These are phyloP conservation scores for Cavenderia fasciculata DNA, from an alignment of 78 protist species.

Conservation along the genomic window DNA sequence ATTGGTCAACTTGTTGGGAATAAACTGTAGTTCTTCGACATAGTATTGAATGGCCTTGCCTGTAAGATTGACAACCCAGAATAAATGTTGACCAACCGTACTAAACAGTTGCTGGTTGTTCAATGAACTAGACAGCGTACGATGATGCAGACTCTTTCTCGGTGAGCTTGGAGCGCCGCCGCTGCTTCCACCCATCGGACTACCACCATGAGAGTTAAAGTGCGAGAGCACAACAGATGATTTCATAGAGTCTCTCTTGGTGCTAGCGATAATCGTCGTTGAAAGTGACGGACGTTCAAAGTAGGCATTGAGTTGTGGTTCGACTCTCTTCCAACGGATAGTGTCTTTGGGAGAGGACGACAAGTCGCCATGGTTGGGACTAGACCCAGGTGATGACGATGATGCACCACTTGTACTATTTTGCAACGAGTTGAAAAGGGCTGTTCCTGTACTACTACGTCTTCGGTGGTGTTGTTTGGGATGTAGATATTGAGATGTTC, in stretches of 20 bases:
- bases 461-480: too few relatives aligned
- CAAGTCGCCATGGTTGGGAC: too few relatives aligned
- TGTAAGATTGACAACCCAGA: conserved; percentile 71
- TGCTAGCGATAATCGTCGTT: conserved; percentile 12
- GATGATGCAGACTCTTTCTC: conserved; percentile 13
- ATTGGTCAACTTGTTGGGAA: too few relatives aligned
- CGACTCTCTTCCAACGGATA: conserved; percentile 12
- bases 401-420: too few relatives aligned
- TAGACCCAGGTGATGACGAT: too few relatives aligned
- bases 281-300: background rate
- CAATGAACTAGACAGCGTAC: background rate
- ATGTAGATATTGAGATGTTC: too few relatives aligned
- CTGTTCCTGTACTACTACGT: too few relatives aligned
- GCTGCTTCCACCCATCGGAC: background rate
- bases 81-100: conserved; percentile 39
- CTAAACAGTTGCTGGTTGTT: conserved; percentile 32
- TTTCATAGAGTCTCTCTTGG: conserved; percentile 23
- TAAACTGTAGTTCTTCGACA: conserved; percentile 59
- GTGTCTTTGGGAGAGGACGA: too few relatives aligned
- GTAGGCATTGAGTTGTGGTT: background rate
- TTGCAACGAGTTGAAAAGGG: too few relatives aligned
- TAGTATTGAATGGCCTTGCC: conserved; percentile 66
- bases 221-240: conserved; percentile 41
- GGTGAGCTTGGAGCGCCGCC: background rate
- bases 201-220: background rate